phyloP scores from a whole-genome alignment of 2,329 filamentous ascomycete genomes.

The Biscogniauxia mediterranea region DNA sequence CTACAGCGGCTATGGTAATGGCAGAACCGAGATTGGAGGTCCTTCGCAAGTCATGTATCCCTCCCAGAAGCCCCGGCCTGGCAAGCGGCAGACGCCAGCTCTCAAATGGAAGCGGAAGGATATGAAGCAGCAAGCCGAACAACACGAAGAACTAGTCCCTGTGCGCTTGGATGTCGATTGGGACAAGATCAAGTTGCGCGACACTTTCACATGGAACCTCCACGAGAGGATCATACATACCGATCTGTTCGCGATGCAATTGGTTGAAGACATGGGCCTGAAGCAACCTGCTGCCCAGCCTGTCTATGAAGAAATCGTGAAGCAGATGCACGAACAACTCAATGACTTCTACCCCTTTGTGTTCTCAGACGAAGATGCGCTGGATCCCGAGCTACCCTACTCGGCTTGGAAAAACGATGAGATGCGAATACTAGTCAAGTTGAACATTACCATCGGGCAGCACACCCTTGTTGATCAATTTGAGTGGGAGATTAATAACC shows the following conservation, averaged over 20 bases:
- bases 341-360: conserved; percentile 92
- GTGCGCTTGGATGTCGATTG: conserved; percentile 90
- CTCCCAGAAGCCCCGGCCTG: conserved; percentile 69
- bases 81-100: conserved; percentile 70
- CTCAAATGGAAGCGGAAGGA: conserved; percentile 77
- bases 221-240: conserved; percentile 81
- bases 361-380: conserved; percentile 82
- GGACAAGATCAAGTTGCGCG: conserved; percentile 91
- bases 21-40: conserved; percentile 69
- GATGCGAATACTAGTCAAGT: conserved; percentile 92
- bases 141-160: conserved; percentile 87
- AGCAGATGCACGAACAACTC: conserved; percentile 83
- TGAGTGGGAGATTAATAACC: conserved; percentile 98
- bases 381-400: conserved; percentile 88
- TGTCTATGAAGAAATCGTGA: conserved; percentile 57
- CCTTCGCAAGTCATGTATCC: conserved; percentile 78
- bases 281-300: conserved; percentile 68
- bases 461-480: conserved; percentile 96
- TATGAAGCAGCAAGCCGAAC: conserved; percentile 80
- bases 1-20: conserved; percentile 88
- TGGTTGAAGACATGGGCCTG: conserved; percentile 86
- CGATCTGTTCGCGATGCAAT: conserved; percentile 81
- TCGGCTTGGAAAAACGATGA: conserved; percentile 97
- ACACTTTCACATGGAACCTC: conserved; percentile 98
- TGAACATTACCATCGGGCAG: conserved; percentile 96